Evolutionary conservation across 2,329 filamentous ascomycete species (phyloP).

Genomic region (Cladosporium sp.): DNA sequence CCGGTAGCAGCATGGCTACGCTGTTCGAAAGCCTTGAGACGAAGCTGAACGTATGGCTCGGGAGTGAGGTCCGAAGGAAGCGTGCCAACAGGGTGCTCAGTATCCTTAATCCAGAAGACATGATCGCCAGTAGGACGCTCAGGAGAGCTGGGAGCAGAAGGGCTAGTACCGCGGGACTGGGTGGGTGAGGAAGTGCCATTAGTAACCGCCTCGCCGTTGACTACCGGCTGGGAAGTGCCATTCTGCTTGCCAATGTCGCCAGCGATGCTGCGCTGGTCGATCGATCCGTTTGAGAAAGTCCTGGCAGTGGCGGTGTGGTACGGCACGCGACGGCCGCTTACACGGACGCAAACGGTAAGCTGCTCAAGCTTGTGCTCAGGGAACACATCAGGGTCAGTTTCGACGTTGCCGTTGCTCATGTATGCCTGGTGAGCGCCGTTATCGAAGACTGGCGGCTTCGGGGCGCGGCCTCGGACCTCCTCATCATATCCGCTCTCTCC

Average conservation of each 20-base stretch:
- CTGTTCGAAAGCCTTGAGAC: conserved; percentile 52
- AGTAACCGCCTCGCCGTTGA: conserved; percentile 37
- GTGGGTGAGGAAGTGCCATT: conserved; percentile 26
- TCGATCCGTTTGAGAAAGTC: conserved; percentile 58
- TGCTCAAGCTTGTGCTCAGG: conserved; percentile 54
- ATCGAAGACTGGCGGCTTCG: conserved; percentile 35
- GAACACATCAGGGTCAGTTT: conserved; percentile 47
- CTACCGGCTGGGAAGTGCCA: conserved; percentile 39
- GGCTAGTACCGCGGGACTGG: conserved; percentile 5
- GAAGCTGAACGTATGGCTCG: conserved; percentile 52
- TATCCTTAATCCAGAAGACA: conserved; percentile 55
- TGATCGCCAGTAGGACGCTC: conserved; percentile 25
- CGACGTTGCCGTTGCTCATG: conserved; percentile 23
- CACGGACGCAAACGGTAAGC: conserved; percentile 54
- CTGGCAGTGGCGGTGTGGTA: conserved; percentile 45
- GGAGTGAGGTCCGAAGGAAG: conserved; percentile 47
- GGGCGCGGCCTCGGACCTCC: conserved; percentile 31
- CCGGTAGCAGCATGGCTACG: conserved; percentile 47
- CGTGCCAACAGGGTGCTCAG: conserved; percentile 44
- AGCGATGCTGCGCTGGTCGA: conserved; percentile 54
- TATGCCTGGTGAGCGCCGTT: conserved; percentile 24
- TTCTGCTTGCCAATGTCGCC: conserved; percentile 47
- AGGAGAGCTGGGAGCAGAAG: conserved; percentile 22
- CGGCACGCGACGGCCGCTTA: conserved; percentile 32
- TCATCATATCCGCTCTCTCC: conserved; percentile 29